phyloP scores from a whole-genome alignment of 495 filamentous ascomycete species.

The Neurospora hispaniola region DNA sequence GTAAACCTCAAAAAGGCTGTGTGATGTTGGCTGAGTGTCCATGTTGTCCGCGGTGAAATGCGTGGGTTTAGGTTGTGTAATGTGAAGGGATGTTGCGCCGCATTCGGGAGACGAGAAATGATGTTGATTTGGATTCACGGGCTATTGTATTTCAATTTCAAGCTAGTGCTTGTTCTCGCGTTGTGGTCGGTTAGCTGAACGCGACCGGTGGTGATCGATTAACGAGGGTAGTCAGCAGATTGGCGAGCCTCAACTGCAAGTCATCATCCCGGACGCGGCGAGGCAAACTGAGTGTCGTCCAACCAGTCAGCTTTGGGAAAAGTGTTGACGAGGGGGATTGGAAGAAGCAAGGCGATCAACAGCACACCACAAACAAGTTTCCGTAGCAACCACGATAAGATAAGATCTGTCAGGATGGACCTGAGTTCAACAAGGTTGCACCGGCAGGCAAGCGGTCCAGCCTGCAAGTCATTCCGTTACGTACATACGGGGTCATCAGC shows the following conservation, averaged over 20 bases:
- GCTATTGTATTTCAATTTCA: not conserved
- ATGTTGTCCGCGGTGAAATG: not conserved
- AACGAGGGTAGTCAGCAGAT: not conserved
- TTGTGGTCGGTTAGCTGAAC: not conserved
- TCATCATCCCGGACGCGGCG: not conserved
- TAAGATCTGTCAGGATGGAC: not conserved
- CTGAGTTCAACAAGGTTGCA: no score
- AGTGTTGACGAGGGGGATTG: not conserved
- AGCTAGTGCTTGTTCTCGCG: not conserved
- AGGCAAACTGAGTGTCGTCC: not conserved
- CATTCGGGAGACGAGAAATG: not conserved
- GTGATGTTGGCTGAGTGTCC: constrained; percentile 3
- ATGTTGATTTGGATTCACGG: not conserved
- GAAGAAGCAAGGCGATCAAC: not conserved
- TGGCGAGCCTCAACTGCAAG: not conserved
- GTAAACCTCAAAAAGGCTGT: constrained; percentile 78
- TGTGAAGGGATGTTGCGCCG: not conserved
- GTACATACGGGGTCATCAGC: not conserved
- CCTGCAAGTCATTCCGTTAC: not conserved
- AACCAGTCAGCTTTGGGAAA: not conserved
- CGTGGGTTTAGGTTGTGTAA: not conserved
- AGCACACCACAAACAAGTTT: not conserved
- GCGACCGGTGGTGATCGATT: not conserved
- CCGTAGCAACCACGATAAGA: not conserved
- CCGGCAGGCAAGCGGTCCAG: no score